Conservation (phyloP, 306 rosid genomes). For the Alnus rubra region DNA sequence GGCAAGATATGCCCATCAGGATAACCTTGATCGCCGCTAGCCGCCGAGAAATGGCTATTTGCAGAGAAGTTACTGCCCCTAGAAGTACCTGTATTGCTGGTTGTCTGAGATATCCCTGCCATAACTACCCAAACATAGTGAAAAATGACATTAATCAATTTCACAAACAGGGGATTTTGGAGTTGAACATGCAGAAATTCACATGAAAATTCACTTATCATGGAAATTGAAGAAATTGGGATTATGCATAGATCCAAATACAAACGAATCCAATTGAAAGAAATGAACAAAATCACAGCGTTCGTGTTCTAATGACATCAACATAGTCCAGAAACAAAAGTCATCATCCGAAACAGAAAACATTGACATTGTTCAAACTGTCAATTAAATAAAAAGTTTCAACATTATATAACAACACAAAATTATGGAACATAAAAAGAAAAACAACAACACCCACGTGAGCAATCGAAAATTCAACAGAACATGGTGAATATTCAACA, state of each 20-base stretch:
- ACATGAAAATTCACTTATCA: constrained; percentile 7
- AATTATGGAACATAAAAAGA: neutral
- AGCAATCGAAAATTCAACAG: constrained; percentile 5
- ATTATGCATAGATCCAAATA: neutral
- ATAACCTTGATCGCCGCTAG: constrained; percentile 46
- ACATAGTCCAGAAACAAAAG: neutral
- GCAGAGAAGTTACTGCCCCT: constrained; percentile 49
- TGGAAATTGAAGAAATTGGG: neutral
- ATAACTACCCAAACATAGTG: constrained; percentile 16
- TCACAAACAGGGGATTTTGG: neutral
- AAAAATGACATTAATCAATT: neutral
- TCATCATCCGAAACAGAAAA: neutral
- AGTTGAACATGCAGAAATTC: constrained; percentile 5
- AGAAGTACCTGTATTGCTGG: constrained; percentile 52
- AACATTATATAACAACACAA: neutral
- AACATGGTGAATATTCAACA: neutral
- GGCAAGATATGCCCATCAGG: constrained; percentile 75
- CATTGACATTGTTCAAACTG: neutral
- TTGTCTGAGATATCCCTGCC: constrained; percentile 49
- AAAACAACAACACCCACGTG: constrained; percentile 18
- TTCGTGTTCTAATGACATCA: neutral
- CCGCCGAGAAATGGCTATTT: constrained; percentile 62
- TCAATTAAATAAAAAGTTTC: neutral
- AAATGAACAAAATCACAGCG: neutral
- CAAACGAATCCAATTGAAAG: neutral